Evolutionary conservation across 495 filamentous ascomycete genomes (phyloP).

Genomic region (Penicillium canescens): DNA sequence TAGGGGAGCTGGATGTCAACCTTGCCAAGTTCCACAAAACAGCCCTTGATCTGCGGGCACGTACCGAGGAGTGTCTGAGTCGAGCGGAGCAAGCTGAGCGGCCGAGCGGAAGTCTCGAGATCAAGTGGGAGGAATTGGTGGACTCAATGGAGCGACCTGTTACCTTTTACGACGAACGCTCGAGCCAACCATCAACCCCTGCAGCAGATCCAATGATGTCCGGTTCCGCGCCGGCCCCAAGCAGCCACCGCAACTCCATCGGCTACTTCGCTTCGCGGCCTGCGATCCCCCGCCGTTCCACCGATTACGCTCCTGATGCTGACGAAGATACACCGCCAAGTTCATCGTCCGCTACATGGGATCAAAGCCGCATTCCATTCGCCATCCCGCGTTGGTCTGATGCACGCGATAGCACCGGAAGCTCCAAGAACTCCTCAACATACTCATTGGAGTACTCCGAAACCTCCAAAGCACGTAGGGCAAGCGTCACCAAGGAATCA

Average conservation of each 20-base stretch:
- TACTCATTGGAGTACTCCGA: constrained; percentile 49
- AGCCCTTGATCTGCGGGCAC: constrained; percentile 68
- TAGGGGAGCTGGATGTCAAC: constrained; percentile 40
- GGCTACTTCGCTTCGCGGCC: constrained; percentile 44
- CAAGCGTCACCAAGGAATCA: constrained; percentile 46
- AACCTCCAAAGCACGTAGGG: constrained; percentile 38
- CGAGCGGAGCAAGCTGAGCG: constrained; percentile 72
- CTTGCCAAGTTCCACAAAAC: constrained; percentile 69
- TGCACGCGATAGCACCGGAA: constrained; percentile 46
- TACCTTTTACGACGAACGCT: constrained; percentile 45
- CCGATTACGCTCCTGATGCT: constrained; percentile 37
- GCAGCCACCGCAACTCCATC: constrained; percentile 44
- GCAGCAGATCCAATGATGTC: constrained; percentile 39
- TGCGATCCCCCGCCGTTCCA: constrained; percentile 43
- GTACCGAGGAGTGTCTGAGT: constrained; percentile 70
- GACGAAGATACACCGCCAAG: constrained; percentile 52
- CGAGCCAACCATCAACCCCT: constrained; percentile 41
- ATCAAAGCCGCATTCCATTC: constrained; percentile 44
- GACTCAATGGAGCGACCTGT: constrained; percentile 63
- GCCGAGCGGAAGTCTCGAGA: constrained; percentile 56
- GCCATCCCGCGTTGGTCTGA: constrained; percentile 47
- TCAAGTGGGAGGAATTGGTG: constrained; percentile 73
- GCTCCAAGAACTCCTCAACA: constrained; percentile 49
- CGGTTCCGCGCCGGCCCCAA: constrained; percentile 35
- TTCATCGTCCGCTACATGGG: constrained; percentile 54